Evolutionary conservation across 192 early-diverging fungal species (phyloP), one percentile per base, ranked within the genome.

Genomic region (Linnemannia exigua): DNA sequence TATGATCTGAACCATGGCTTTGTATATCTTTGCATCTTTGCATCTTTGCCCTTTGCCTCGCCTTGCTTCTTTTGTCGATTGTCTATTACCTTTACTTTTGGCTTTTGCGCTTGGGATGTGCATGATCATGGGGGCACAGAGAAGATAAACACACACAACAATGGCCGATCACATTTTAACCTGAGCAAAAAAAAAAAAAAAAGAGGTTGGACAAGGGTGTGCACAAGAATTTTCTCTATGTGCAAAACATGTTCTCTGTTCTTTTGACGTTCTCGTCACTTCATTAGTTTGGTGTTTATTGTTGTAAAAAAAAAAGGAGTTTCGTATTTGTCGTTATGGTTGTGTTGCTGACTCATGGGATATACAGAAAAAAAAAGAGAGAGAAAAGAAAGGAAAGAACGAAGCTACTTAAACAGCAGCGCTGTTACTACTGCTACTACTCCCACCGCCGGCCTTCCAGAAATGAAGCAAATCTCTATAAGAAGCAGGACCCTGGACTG

Each of bases 391-490:
- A 68, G 67, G 20, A 36, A 15, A 50, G n/a, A 67, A 67, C 20
- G 1, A 37, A 4, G 36, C n/a, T n/a, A 5, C 48, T 83, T 52
- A 74, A 58, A 76, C 72, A 12, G 80, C 80, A 35, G 74, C 52
- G 63, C 74, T 51, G 31, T 69, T 67, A 38, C 31, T 63, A n/a
- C 38, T 46, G 1, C 22, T 67, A 36, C 67, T 70, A 33, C 46
- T 67, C 4, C 17, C 67, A 31, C 78, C 77, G 11, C 84, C 79
- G 16, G 78, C 70, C 66, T 86, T 86, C 84, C 84, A 86, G 44
- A 86, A 86, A 73, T 80, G 84, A n/a, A 86, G 78, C 9, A 86
- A 20, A 5, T 86, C 84, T 25, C 77, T 44, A 31, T 86, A 86
- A 1, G 84, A 86, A 0, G 84, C 79, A 5, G 73, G 70, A 3